These are phyloP conservation scores for Penicillium sp. DNA, from an alignment of 2,329 filamentous ascomycete species.

Conservation along the genomic window DNA sequence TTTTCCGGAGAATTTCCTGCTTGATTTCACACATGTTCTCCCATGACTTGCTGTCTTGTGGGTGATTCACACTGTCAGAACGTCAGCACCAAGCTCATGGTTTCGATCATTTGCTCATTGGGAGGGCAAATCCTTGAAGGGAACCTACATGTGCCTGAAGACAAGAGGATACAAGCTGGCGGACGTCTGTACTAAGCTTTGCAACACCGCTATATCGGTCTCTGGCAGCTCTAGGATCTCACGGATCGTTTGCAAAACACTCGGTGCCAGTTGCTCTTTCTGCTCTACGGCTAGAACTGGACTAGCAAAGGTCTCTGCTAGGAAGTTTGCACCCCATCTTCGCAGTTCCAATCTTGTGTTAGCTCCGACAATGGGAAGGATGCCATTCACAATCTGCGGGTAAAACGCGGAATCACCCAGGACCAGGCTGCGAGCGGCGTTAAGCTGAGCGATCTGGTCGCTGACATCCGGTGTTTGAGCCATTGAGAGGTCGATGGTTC, in stretches of 20 bases:
- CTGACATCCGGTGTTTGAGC: slow-evolving; percentile 59
- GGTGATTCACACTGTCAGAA: slow-evolving; percentile 74
- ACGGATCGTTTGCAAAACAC: slow-evolving; percentile 75
- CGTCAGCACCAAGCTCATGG: slow-evolving; percentile 23
- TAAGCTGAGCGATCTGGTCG: slow-evolving; percentile 83
- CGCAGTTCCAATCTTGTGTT: slow-evolving; percentile 75
- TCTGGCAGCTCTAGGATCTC: slow-evolving; percentile 69
- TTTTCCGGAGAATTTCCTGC: slow-evolving; percentile 80
- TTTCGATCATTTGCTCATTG: neutral
- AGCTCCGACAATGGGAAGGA: slow-evolving; percentile 85
- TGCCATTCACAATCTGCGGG: slow-evolving; percentile 84
- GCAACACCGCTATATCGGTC: slow-evolving; percentile 78
- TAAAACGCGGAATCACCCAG: slow-evolving; percentile 86
- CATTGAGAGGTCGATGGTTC: slow-evolving; percentile 46
- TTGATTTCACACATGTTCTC: slow-evolving; percentile 87
- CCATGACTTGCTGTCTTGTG: slow-evolving; percentile 80
- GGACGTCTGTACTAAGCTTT: slow-evolving; percentile 82
- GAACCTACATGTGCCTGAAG: slow-evolving; percentile 81
- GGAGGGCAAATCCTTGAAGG: slow-evolving; percentile 21
- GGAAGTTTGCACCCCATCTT: slow-evolving; percentile 94
- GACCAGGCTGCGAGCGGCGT: slow-evolving; percentile 86
- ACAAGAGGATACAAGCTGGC: slow-evolving; percentile 92
- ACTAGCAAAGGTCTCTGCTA: slow-evolving; percentile 93
- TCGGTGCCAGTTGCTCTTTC: slow-evolving; percentile 77
- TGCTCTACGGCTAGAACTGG: slow-evolving; percentile 75